These are phyloP conservation scores for Geotrichum phurueaensis DNA, from an alignment of 1,139 yeast species.

Conservation along the genomic window DNA sequence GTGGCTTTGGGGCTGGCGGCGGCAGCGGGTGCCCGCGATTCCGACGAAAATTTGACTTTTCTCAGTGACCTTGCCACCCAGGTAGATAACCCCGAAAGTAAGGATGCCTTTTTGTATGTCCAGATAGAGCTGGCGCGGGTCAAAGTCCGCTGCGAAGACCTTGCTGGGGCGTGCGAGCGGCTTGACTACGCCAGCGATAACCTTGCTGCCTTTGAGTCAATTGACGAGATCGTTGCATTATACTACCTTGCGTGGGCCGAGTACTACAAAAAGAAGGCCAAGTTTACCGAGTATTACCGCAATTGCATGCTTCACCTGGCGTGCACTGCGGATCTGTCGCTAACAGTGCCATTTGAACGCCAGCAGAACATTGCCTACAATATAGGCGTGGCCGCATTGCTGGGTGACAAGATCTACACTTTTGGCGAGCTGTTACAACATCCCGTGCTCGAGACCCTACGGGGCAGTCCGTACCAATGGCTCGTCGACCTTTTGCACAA, in stretches of 20 bases:
- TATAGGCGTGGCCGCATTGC: slow-evolving; percentile 75
- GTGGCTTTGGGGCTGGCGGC: slow-evolving; percentile 69
- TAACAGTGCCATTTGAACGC: slow-evolving; percentile 46
- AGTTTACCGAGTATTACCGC: slow-evolving; percentile 74
- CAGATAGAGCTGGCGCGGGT: slow-evolving; percentile 74
- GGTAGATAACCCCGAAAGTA: slow-evolving; percentile 42
- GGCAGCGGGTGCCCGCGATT: slow-evolving; percentile 43
- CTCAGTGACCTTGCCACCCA: slow-evolving; percentile 47
- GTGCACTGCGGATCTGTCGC: slow-evolving; percentile 43
- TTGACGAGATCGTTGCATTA: slow-evolving; percentile 74
- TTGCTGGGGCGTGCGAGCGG: slow-evolving; percentile 60
- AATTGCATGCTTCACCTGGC: slow-evolving; percentile 59
- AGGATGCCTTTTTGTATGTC: slow-evolving; percentile 56
- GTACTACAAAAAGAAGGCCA: slow-evolving; percentile 64
- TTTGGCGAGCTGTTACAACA: slow-evolving; percentile 93
- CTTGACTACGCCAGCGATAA: slow-evolving; percentile 56
- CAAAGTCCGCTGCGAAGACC: slow-evolving; percentile 52
- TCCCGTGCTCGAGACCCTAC: slow-evolving; percentile 62
- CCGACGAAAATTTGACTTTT: slow-evolving; percentile 51
- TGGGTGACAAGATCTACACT: slow-evolving; percentile 89
- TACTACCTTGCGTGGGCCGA: slow-evolving; percentile 78
- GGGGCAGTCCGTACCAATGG: slow-evolving; percentile 59
- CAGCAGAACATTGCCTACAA: slow-evolving; percentile 66
- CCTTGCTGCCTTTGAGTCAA: slow-evolving; percentile 55
- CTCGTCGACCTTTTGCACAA: slow-evolving; percentile 61